Conservation (phyloP, 1,139 yeast genomes). For the Zygoascus sp. region DNA sequence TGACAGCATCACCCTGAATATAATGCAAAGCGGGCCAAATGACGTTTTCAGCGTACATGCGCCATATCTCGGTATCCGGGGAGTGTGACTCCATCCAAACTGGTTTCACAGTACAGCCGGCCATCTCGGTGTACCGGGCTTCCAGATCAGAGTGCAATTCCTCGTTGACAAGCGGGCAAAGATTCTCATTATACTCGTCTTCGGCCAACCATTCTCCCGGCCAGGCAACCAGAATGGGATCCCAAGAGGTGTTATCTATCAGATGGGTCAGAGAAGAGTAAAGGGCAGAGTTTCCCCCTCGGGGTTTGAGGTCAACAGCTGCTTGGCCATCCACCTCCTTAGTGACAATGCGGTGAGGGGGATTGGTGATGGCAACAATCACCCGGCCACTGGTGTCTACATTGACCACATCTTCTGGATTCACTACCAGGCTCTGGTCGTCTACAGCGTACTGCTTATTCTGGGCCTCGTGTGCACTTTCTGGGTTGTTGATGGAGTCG, state of each 20-base stretch:
- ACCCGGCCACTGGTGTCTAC: constrained; percentile 51
- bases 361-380: constrained; percentile 60
- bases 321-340: constrained; percentile 13
- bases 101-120: constrained; percentile 61
- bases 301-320: constrained; percentile 22
- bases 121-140: constrained; percentile 12
- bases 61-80: constrained; percentile 45
- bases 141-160: constrained; percentile 19
- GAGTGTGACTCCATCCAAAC: constrained; percentile 70
- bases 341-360: constrained; percentile 54
- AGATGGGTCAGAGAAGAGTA: constrained; percentile 69
- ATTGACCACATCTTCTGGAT: constrained; percentile 10
- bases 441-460: not conserved
- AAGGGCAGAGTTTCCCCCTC: constrained; percentile 82
- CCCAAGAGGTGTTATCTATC: constrained; percentile 67
- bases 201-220: constrained; percentile 73
- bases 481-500: constrained; percentile 1
- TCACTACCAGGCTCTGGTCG: constrained; percentile 1
- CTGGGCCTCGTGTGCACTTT: constrained; percentile 1
- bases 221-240: constrained; percentile 88
- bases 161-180: constrained; percentile 15
- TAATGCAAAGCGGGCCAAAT: constrained; percentile 96
- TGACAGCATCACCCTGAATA: constrained; percentile 65
- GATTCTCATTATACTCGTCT: constrained; percentile 22
- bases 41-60: constrained; percentile 81